Conservation (phyloP, 768 basidiomycete genomes). For the Epithele typhae region DNA sequence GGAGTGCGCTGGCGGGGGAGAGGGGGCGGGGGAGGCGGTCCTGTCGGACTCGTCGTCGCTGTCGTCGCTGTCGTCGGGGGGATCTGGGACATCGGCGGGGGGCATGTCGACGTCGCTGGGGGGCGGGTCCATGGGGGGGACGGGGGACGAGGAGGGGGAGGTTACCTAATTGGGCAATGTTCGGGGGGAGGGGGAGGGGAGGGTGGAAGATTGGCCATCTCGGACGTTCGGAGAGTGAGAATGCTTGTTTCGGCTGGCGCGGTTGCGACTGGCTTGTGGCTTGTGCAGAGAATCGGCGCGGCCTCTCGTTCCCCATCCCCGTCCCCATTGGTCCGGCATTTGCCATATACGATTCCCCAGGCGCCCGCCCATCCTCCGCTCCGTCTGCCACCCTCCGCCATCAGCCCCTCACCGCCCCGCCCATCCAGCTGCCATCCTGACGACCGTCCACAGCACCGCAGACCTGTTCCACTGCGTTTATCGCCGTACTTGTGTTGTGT, state of each 20-base stretch:
- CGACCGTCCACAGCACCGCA: too few relatives aligned
- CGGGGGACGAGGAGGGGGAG: slow-evolving; percentile 17
- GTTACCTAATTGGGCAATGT: slow-evolving; percentile 27
- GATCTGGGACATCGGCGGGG: slow-evolving; percentile 7
- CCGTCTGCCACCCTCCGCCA: too few relatives aligned
- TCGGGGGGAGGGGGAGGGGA: slow-evolving; percentile 24
- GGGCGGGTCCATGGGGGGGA: slow-evolving; percentile 9
- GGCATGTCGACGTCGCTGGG: slow-evolving; percentile 10
- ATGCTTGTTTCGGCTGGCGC: slow-evolving; percentile 16
- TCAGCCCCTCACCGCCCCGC: too few relatives aligned
- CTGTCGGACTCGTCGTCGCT: background rate
- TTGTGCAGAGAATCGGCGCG: slow-evolving; percentile 19
- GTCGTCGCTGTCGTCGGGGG: slow-evolving; percentile 1
- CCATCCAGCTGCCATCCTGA: too few relatives aligned
- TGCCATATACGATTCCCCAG: slow-evolving; percentile 27
- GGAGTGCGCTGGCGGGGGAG: slow-evolving; percentile 20
- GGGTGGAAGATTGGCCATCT: slow-evolving; percentile 17
- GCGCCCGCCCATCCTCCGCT: too few relatives aligned
- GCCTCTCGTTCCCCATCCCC: slow-evolving; percentile 9
- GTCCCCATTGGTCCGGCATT: slow-evolving; percentile 28
- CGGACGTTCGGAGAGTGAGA: slow-evolving; percentile 8
- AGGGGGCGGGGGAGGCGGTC: slow-evolving; percentile 9
- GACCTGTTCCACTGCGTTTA: too few relatives aligned
- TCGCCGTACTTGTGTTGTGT: too few relatives aligned
- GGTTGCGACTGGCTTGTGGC: slow-evolving; percentile 19